phyloP scores from a whole-genome alignment of 2,329 filamentous ascomycete genomes.

The Curvularia lunata region DNA sequence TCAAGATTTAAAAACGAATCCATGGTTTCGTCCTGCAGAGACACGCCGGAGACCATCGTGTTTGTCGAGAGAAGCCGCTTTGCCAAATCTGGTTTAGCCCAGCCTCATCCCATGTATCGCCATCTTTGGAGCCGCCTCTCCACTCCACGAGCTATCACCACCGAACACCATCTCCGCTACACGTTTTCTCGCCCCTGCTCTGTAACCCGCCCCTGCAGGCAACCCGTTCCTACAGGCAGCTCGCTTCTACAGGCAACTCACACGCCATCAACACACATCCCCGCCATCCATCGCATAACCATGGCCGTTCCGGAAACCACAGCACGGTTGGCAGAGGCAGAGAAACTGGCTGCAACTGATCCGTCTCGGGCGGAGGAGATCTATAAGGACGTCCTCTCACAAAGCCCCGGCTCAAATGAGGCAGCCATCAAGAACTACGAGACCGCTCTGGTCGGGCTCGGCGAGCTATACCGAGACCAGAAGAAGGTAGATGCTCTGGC shows the following conservation, averaged over 20 bases:
- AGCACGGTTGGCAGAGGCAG: slow-evolving; percentile 83
- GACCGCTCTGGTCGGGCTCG: slow-evolving; percentile 82
- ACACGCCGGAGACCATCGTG: too few relatives aligned
- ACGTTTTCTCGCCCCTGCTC: too few relatives aligned
- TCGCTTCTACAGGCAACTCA: slow-evolving; percentile 4
- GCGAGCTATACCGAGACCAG: slow-evolving; percentile 90
- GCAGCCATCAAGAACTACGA: slow-evolving; percentile 91
- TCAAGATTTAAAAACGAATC: too few relatives aligned
- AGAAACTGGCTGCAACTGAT: slow-evolving; percentile 80
- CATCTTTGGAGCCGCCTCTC: too few relatives aligned
- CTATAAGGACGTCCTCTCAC: slow-evolving; percentile 88
- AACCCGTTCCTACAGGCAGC: too few relatives aligned
- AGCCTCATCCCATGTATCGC: too few relatives aligned
- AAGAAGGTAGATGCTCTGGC: slow-evolving; percentile 84
- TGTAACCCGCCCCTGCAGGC: too few relatives aligned
- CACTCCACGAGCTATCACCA: slow-evolving; percentile 9
- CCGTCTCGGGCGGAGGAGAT: slow-evolving; percentile 83
- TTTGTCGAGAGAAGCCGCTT: too few relatives aligned
- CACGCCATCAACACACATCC: neutral
- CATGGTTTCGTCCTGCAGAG: too few relatives aligned
- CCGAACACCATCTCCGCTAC: slow-evolving; percentile 14
- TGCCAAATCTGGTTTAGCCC: too few relatives aligned
- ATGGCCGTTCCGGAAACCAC: slow-evolving; percentile 56
- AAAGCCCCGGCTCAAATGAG: slow-evolving; percentile 83
- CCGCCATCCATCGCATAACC: slow-evolving; percentile 14